Evolutionary conservation across 2,329 filamentous ascomycete species (phyloP), one percentile per base, ranked within the genome.

Genomic region (Scorias spongiosa): DNA sequence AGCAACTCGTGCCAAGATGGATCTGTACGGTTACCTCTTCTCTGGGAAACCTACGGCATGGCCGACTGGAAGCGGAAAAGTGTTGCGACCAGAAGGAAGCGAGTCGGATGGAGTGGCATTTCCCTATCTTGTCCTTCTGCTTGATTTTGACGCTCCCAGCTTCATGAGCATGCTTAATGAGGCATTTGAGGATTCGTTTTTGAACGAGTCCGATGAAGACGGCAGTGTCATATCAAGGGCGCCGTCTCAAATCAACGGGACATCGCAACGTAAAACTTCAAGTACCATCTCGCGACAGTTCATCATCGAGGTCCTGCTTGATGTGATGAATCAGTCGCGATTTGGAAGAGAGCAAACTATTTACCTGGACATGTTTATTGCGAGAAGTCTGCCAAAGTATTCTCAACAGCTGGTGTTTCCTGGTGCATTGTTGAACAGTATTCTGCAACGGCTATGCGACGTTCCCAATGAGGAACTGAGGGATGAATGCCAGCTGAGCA

Each of bases 351-450:
- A 83, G 48, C 87, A 96, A 57, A 88, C 84, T 10, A 84, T 98
- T 44, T 98, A 94, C 62, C 74, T 98, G 39, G 87, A 98, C 63
- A 98, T 98, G 87, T 98, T 98, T 57, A 83, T 98, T 58, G 89
- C 91, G 14, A 79, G 91, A 44, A 98, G 94, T 58, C 67, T 98
- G 41, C 85, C 93, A 2, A 98, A 98, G 61, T 98, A 94, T 57
- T 87, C 88, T 1, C 89, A 96, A 59, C 95, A 95, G 56, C 80
- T 98, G 42, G 74, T 96, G 10, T 76, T 98, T 40, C 84, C 89
- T 0, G 91, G 88, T 14, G 87, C 84, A 2, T 82, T 84, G 1
- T 70, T 98, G 1, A 84, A 87, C 46, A 80, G 79, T 46, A 80
- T 95, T 9, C 71, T 98, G 20, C 70, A 77, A 32, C 82, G 87